A percentile compares a stretch with the other conserved stretches of the same genome.
Evolutionary conservation across 805 yeast species (phyloP).

Genomic region (Sugiyamaella valdiviana): DNA sequence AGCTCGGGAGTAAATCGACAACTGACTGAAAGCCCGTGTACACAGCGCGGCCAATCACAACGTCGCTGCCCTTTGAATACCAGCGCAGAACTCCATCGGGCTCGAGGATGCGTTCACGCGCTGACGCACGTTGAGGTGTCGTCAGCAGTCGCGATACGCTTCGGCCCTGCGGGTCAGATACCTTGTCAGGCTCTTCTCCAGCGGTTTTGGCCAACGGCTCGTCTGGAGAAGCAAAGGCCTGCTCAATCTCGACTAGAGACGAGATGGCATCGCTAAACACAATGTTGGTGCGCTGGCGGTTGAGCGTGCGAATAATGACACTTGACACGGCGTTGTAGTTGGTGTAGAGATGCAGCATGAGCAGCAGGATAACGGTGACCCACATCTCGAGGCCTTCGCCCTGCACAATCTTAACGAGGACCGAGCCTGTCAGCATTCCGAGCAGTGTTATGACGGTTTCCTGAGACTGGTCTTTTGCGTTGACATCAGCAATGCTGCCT

Average conservation of each 20-base stretch:
- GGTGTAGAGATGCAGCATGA: constrained; percentile 29
- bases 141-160: constrained; percentile 19
- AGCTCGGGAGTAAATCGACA: constrained; percentile 13
- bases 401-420: constrained; percentile 26
- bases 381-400: constrained; percentile 27
- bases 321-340: constrained; percentile 31
- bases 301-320: constrained; percentile 29
- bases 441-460: constrained; percentile 33
- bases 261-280: constrained; percentile 25
- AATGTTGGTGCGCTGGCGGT: constrained; percentile 32
- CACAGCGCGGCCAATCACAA: constrained; percentile 24
- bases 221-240: constrained; percentile 5
- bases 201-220: background rate
- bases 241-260: constrained; percentile 19
- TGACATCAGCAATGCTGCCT: constrained; percentile 34
- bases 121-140: constrained; percentile 23
- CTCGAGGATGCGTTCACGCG: constrained; percentile 27
- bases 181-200: constrained; percentile 2
- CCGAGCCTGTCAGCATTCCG: constrained; percentile 33
- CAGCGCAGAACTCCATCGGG: constrained; percentile 28
- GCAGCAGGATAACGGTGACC: constrained; percentile 23
- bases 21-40: constrained; percentile 23
- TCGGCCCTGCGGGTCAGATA: constrained; percentile 4
- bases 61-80: constrained; percentile 18
- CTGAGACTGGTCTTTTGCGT: constrained; percentile 35